phyloP scores from a whole-genome alignment of 805 yeast genomes.

The Metschnikowia sp. region DNA sequence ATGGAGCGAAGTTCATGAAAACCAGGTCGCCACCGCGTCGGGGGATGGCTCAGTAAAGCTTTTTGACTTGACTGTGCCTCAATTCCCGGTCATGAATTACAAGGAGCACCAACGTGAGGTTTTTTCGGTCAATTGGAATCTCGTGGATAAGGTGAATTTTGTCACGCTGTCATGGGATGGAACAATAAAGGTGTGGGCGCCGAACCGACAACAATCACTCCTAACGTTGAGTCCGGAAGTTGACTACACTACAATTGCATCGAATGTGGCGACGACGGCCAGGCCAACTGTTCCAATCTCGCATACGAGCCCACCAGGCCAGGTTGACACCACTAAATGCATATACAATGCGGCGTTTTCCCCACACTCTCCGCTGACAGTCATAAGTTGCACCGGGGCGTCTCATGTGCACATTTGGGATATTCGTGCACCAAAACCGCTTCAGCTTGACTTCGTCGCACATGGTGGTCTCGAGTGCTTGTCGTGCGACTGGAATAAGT shows the following conservation, averaged over 20 bases:
- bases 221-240: conserved; percentile 46
- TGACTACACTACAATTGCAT: conserved; percentile 26
- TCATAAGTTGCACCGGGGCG: conserved; percentile 71
- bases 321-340: conserved; percentile 46
- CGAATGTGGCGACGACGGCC: conserved; percentile 25
- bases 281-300: conserved; percentile 29
- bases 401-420: conserved; percentile 83
- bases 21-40: conserved; percentile 74
- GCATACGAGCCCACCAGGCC: conserved; percentile 28
- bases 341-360: conserved; percentile 78
- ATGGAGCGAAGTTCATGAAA: conserved; percentile 90
- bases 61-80: conserved; percentile 66
- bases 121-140: conserved; percentile 70
- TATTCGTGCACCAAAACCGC: conserved; percentile 60
- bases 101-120: conserved; percentile 78
- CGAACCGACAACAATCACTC: conserved; percentile 53
- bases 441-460: conserved; percentile 58
- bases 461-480: conserved; percentile 81
- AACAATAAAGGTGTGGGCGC: conserved; percentile 74
- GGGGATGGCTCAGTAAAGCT: conserved; percentile 89
- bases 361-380: conserved; percentile 73
- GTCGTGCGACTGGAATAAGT: conserved; percentile 87
- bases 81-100: conserved; percentile 71
- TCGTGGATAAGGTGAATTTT: conserved; percentile 63
- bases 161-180: conserved; percentile 94